Conservation (phyloP, 495 filamentous ascomycete genomes). For the Penicillium mononematosum region DNA sequence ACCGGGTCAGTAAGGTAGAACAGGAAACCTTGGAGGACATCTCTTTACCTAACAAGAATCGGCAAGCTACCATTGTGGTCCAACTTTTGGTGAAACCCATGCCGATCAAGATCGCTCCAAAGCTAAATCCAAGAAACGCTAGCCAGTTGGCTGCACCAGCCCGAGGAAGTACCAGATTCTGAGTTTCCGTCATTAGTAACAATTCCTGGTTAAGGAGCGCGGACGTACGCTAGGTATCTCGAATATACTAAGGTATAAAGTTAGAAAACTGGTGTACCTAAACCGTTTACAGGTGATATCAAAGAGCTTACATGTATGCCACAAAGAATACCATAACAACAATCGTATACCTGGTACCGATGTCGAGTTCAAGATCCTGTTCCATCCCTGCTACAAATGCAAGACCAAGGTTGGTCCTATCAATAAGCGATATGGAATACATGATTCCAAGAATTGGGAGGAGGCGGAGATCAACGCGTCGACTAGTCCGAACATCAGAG, state of each 20-base stretch:
- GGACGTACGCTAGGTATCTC: slow-evolving; percentile 3
- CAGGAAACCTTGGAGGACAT: neutral
- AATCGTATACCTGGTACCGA: neutral
- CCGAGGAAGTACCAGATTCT: neutral
- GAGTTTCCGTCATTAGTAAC: neutral
- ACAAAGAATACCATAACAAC: slow-evolving; percentile 4
- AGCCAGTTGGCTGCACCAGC: slow-evolving; percentile 5
- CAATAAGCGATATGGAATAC: slow-evolving; percentile 5
- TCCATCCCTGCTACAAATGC: slow-evolving; percentile 3
- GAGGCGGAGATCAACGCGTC: slow-evolving; percentile 2
- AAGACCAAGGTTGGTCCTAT: slow-evolving; percentile 3
- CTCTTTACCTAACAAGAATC: neutral
- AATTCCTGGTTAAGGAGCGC: neutral
- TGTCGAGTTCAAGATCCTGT: slow-evolving; percentile 1
- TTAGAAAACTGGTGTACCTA: neutral
- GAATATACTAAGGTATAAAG: neutral
- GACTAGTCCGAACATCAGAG: neutral
- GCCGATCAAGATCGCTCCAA: slow-evolving; percentile 6
- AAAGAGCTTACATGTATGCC: slow-evolving; percentile 3
- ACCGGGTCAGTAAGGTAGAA: neutral
- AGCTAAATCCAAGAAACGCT: neutral
- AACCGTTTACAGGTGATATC: neutral
- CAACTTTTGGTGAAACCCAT: slow-evolving; percentile 3
- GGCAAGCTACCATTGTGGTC: neutral
- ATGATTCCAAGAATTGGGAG: slow-evolving; percentile 7